Evolutionary conservation across 2,329 filamentous ascomycete species (phyloP).

Genomic region (Clarireedia homoeocarpa): DNA sequence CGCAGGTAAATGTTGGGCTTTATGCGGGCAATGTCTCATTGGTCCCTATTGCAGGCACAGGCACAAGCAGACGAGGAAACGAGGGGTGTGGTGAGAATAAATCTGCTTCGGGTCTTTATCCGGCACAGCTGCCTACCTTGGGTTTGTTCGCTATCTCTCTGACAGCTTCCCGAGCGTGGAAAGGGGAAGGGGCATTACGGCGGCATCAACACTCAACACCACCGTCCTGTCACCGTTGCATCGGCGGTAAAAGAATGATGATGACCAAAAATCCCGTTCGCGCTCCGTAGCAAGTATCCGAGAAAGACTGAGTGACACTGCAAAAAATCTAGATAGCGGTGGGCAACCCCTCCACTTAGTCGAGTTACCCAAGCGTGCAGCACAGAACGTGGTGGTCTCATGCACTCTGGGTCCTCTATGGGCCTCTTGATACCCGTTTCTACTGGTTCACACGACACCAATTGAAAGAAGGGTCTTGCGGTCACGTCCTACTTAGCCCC

Average conservation of each 20-base stretch:
- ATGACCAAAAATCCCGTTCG: neutral
- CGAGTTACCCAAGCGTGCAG: slow-evolving; percentile 7
- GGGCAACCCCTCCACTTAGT: neutral
- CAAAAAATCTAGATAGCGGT: neutral
- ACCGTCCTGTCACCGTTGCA: neutral
- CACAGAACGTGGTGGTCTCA: slow-evolving; percentile 9
- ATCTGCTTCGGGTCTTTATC: neutral
- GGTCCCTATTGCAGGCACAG: neutral
- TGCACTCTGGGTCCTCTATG: slow-evolving; percentile 5
- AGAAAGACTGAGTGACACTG: neutral
- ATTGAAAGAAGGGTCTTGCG: slow-evolving; percentile 7
- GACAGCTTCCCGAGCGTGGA: too few species aligned
- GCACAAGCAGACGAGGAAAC: neutral
- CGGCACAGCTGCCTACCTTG: neutral
- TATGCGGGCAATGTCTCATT: slow-evolving; percentile 4
- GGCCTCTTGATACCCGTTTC: neutral
- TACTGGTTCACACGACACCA: neutral
- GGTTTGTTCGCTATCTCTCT: too few species aligned
- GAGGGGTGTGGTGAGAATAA: neutral
- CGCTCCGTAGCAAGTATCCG: neutral
- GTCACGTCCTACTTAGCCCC: slow-evolving; percentile 6
- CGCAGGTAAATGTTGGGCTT: neutral
- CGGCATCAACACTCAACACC: neutral
- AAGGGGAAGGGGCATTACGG: neutral
- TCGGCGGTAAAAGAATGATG: slow-evolving; percentile 2